Evolutionary conservation across 257 asterid species (phyloP).

Genomic region (Eustoma russellianum): DNA sequence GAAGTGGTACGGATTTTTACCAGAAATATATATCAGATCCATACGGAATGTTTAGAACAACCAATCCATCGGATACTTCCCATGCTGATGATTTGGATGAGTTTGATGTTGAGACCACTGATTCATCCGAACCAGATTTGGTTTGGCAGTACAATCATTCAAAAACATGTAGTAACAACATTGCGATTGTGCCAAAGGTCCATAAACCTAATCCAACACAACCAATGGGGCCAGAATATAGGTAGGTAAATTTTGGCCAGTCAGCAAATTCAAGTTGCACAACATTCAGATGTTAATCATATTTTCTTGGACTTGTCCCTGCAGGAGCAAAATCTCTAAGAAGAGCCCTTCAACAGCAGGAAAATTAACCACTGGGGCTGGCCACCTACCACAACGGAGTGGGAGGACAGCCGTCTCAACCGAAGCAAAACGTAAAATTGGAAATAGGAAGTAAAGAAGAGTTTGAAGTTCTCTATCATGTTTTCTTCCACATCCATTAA

Average conservation of each 20-base stretch:
- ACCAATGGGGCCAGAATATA: constrained; percentile 49
- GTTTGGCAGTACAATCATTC: constrained; percentile 77
- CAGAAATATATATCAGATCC: constrained; percentile 46
- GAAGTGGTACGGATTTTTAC: constrained; percentile 37
- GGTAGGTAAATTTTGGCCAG: constrained; percentile 27
- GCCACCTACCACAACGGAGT: constrained; percentile 35
- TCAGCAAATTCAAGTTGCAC: too few species aligned
- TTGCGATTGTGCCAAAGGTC: constrained; percentile 39
- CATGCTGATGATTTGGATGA: constrained; percentile 58
- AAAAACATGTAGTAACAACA: constrained; percentile 28
- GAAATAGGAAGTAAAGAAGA: constrained; percentile 49
- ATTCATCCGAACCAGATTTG: constrained; percentile 84
- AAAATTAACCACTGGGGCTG: constrained; percentile 37
- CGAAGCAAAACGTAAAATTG: constrained; percentile 58
- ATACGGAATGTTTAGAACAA: constrained; percentile 25
- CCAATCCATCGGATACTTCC: constrained; percentile 30
- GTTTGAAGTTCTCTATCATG: constrained; percentile 2
- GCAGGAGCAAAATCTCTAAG: constrained; percentile 56
- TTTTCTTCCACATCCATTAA: constrained; percentile 18
- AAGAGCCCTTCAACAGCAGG: constrained; percentile 59
- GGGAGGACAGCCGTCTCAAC: constrained; percentile 37
- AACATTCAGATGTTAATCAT: neutral
- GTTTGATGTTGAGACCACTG: constrained; percentile 74
- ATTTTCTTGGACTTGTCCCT: constrained; percentile 5
- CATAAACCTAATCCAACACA: constrained; percentile 40